Evolutionary conservation across 2,329 filamentous ascomycete species (phyloP).

Genomic region (Apiospora hydei): DNA sequence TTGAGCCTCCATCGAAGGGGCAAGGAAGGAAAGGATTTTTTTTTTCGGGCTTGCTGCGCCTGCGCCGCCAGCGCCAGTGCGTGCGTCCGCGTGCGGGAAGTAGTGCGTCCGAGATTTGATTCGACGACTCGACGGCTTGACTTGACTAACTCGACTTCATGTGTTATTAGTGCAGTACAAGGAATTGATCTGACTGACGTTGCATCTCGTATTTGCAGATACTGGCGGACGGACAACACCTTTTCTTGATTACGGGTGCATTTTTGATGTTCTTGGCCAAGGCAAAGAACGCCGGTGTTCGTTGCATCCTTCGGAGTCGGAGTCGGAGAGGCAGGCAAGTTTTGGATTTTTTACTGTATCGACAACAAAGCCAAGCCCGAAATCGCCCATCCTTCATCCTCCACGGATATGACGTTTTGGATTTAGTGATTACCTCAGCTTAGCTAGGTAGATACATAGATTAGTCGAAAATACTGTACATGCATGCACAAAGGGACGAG

Average conservation of each 20-base stretch:
- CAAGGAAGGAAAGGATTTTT: not conserved
- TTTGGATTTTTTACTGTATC: not conserved
- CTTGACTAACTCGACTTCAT: too few species aligned
- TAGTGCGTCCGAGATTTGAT: not conserved
- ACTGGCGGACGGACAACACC: not conserved
- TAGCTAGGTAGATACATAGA: too few species aligned
- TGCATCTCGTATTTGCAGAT: not conserved
- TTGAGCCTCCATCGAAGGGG: not conserved
- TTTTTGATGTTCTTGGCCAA: too few species aligned
- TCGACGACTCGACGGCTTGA: not conserved
- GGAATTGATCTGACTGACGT: not conserved
- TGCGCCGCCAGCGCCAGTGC: too few species aligned
- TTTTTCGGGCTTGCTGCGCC: not conserved
- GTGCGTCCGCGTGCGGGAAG: too few species aligned
- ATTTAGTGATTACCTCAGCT: not conserved
- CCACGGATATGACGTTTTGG: not conserved
- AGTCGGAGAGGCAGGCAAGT: not conserved
- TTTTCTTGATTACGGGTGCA: too few species aligned
- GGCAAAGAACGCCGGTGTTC: too few species aligned
- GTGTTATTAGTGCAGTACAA: not conserved
- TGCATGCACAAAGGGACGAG: not conserved
- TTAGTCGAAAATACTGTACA: too few species aligned
- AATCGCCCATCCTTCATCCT: too few species aligned
- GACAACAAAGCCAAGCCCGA: too few species aligned
- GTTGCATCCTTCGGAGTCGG: too few species aligned